phyloP scores from a whole-genome alignment of 129 eudicot genomes.

The Flaveria linearis region DNA sequence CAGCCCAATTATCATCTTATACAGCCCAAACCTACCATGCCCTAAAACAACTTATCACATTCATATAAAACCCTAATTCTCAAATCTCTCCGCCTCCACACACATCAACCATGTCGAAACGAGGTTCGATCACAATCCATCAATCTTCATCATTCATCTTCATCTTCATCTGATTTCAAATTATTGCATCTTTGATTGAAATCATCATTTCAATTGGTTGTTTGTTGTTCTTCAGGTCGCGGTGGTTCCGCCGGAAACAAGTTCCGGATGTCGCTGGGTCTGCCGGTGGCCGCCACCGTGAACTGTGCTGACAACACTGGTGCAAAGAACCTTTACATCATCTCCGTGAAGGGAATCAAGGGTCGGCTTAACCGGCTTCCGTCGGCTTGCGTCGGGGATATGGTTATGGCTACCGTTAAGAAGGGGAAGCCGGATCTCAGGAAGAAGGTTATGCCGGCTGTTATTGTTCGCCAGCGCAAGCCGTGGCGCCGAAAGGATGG shows the following conservation, averaged over 20 bases:
- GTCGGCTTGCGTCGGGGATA: conserved; percentile 90
- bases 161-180: background rate
- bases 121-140: conserved; percentile 37
- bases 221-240: conserved; percentile 50
- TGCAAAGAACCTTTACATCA: conserved; percentile 83
- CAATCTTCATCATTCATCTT: background rate
- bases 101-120: conserved; percentile 54
- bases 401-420: conserved; percentile 99
- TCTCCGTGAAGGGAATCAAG: conserved; percentile 80
- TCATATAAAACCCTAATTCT: conserved; percentile 36
- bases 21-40: conserved; percentile 26
- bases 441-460: conserved; percentile 99
- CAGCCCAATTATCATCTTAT: background rate
- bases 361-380: conserved; percentile 81
- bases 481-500: conserved; percentile 99
- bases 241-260: conserved; percentile 99
- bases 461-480: conserved; percentile 91
- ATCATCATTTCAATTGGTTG: background rate
- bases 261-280: conserved; percentile 94
- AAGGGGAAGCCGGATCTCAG: conserved; percentile 98
- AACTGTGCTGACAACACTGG: conserved; percentile 94
- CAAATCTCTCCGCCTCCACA: conserved; percentile 21
- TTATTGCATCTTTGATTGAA: background rate
- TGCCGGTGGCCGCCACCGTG: conserved; percentile 97
- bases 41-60: conserved; percentile 15